These are phyloP conservation scores for Solanum aculeatissimum DNA, from an alignment of 305 asterid species.

Conservation along the genomic window DNA sequence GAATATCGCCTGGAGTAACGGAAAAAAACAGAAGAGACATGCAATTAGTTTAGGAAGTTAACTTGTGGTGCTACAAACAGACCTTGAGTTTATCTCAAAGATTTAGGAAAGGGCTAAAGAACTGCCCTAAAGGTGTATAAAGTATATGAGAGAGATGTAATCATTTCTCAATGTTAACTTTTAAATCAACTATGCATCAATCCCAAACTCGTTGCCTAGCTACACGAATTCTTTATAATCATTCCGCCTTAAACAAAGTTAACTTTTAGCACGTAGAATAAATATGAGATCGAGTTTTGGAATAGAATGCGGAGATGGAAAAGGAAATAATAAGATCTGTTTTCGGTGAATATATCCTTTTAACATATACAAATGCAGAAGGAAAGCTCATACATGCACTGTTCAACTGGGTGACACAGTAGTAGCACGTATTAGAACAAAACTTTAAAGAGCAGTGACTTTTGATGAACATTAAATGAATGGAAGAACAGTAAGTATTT, in stretches of 20 bases:
- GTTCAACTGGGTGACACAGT: background rate
- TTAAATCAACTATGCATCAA: background rate
- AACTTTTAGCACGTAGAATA: background rate
- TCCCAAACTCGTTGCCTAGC: background rate
- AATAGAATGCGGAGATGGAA: background rate
- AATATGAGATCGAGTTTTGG: background rate
- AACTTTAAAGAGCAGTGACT: background rate
- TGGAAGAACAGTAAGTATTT: background rate
- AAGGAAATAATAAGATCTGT: background rate
- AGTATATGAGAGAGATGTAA: background rate
- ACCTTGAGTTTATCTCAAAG: background rate
- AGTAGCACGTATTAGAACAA: background rate
- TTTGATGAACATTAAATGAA: background rate
- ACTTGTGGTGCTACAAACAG: background rate
- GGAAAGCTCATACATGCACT: background rate
- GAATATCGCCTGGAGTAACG: constrained; percentile 14
- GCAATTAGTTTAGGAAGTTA: constrained; percentile 1
- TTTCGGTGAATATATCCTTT: background rate
- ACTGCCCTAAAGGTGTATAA: background rate
- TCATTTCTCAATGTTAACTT: background rate
- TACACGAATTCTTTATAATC: background rate
- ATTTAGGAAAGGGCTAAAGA: background rate
- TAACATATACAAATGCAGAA: background rate
- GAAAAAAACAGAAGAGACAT: constrained; percentile 1
- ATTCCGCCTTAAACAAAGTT: background rate